These are phyloP conservation scores for Akanthomyces dipterigenus DNA, from an alignment of 2,329 filamentous ascomycete species.

Conservation along the genomic window DNA sequence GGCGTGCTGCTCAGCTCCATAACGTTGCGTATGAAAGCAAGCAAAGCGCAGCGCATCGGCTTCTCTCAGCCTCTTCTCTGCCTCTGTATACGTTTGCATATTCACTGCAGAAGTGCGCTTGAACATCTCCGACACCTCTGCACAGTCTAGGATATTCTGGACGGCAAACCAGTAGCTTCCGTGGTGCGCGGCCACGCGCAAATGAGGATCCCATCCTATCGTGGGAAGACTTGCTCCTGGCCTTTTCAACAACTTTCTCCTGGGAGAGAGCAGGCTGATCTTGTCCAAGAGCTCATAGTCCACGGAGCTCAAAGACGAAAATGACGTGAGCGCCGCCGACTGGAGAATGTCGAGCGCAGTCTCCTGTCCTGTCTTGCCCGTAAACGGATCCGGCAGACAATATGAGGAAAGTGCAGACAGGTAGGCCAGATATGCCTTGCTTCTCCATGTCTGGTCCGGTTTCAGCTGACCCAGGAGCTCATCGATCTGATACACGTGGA, in stretches of 20 bases:
- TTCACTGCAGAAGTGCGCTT: rapidly evolving
- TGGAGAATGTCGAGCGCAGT: constrained; percentile 39
- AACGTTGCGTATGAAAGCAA: not conserved
- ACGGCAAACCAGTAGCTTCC: not conserved
- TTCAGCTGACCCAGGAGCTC: constrained; percentile 22
- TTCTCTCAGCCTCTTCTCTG: not conserved
- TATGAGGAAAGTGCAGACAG: constrained; percentile 48
- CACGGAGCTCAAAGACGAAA: not conserved
- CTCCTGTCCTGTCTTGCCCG: constrained; percentile 44
- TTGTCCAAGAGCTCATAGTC: not conserved
- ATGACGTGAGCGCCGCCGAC: constrained; percentile 41
- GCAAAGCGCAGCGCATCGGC: not conserved
- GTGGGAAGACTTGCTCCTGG: not conserved
- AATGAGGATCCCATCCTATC: not conserved
- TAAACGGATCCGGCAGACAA: constrained; percentile 42
- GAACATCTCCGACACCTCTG: not conserved
- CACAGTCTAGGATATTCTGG: not conserved
- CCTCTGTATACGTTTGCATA: rapidly evolving
- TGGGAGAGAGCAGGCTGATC: not conserved
- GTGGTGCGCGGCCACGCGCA: not conserved
- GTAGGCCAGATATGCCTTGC: constrained; percentile 42
- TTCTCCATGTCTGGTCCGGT: constrained; percentile 42
- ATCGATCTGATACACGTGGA: not conserved
- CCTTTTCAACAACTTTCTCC: not conserved
- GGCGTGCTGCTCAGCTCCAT: not conserved